These are phyloP conservation scores for Alternaria conjuncta DNA, from an alignment of 2,329 filamentous ascomycete species.

Conservation along the genomic window DNA sequence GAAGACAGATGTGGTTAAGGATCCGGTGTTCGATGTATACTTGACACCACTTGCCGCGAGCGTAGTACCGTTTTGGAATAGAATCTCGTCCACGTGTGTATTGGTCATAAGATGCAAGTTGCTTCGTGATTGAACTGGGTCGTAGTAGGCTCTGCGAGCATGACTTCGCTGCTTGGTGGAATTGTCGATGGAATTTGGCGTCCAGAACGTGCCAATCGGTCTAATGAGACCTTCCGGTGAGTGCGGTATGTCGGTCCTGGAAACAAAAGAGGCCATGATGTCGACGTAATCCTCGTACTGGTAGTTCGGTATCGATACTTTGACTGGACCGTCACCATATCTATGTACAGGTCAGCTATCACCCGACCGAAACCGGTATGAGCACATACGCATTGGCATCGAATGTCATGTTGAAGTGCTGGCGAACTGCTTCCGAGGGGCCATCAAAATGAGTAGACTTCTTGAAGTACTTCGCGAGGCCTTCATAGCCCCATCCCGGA, in stretches of 20 bases:
- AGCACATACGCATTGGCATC: conserved; percentile 8
- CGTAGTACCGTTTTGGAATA: conserved; percentile 3
- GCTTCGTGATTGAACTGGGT: conserved; percentile 7
- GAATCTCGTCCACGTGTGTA: conserved; percentile 16
- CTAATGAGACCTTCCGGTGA: conserved; percentile 8
- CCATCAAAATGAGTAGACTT: conserved; percentile 19
- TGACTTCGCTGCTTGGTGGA: conserved; percentile 7
- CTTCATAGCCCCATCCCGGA: conserved; percentile 62
- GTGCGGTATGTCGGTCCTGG: conserved; percentile 10
- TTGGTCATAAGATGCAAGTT: conserved; percentile 15
- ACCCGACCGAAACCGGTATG: rapidly evolving
- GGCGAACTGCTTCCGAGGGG: conserved; percentile 3
- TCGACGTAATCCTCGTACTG: conserved; percentile 19
- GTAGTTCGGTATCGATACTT: conserved; percentile 19
- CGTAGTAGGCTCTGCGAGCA: conserved; percentile 20
- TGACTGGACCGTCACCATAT: conserved; percentile 21
- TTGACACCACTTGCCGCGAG: conserved; percentile 16
- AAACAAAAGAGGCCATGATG: conserved; percentile 11
- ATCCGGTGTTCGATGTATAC: conserved; percentile 4
- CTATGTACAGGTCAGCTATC: not conserved
- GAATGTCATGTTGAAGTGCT: conserved; percentile 16
- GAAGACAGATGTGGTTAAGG: conserved; percentile 2
- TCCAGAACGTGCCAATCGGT: conserved; percentile 34
- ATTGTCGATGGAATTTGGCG: conserved; percentile 18
- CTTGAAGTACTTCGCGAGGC: conserved; percentile 48